Conservation (phyloP, 352 stramenopile species). For the Phytophthora palmivora region DNA sequence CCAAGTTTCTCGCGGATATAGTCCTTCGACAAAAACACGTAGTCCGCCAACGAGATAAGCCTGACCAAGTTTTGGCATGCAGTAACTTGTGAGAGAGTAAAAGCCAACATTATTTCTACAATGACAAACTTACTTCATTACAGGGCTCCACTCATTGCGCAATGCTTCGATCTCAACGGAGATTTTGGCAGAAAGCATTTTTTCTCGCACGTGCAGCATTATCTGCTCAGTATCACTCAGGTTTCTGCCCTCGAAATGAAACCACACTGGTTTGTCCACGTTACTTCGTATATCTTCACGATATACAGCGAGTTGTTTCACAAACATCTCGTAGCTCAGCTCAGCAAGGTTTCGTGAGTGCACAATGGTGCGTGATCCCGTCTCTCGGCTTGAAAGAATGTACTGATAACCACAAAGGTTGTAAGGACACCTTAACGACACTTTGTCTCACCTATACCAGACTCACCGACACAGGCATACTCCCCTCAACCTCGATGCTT, state of each 20-base stretch:
- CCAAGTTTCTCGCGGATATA: slow-evolving; percentile 69
- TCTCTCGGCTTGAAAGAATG: slow-evolving; percentile 64
- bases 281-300: background rate
- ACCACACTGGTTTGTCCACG: slow-evolving; percentile 33
- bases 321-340: slow-evolving; percentile 49
- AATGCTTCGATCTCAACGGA: slow-evolving; percentile 72
- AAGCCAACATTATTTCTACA: background rate
- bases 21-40: slow-evolving; percentile 72
- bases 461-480: slow-evolving; percentile 68
- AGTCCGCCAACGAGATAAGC: slow-evolving; percentile 42
- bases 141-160: slow-evolving; percentile 59
- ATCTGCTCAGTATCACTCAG: slow-evolving; percentile 55
- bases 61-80: slow-evolving; percentile 21
- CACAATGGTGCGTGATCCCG: slow-evolving; percentile 69
- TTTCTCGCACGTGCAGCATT: slow-evolving; percentile 47
- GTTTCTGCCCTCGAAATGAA: slow-evolving; percentile 77
- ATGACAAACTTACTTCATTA: slow-evolving; percentile 44
- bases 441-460: background rate
- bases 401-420: slow-evolving; percentile 39
- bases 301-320: slow-evolving; percentile 25
- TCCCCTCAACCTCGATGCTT: slow-evolving; percentile 37
- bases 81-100: background rate
- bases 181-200: slow-evolving; percentile 26
- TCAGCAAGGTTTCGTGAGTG: slow-evolving; percentile 62
- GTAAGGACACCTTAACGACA: background rate